Base-by-base conservation (phyloP, 306 rosid species). In the Leucaena leucocephala region DNA sequence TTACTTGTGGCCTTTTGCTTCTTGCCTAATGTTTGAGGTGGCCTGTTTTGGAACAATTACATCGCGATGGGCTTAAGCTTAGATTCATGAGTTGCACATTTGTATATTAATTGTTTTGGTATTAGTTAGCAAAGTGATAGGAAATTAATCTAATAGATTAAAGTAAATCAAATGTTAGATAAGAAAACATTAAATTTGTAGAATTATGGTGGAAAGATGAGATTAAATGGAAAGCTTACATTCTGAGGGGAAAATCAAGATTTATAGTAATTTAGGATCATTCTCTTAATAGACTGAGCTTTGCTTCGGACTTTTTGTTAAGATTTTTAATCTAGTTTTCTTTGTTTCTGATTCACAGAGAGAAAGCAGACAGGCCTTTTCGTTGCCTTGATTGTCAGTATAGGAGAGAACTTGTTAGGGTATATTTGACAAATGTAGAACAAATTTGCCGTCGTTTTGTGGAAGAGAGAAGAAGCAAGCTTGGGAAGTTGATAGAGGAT, bases 391-490 rank as follows among this genome's bases (percentile, higher is more conserved):
- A 96, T 85, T 90, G 92, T 85, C 96, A 93, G 79, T 96, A 96
- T 87, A 91, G 99, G 91, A 91, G 97, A 86, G 99, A 96, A 85
- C 99, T 96, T 88, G 97, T 93, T 88, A 91, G 98, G 87, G 99
- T 96, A 64, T 93, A 96, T 88, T 84, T 96, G 84, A 93, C 98
- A 61, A 93, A 96, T 86, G 98, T 96, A 64, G 99, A 96, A 84
- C 98, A 96, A 84, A 91, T 93, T 72, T 96, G 99, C 81, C 98
- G 98, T 66, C 97, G 94, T 57, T 96, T 90, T 91, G 96, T 96
- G 85, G 99, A 96, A 80, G 99, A 96, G 90, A 90, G 90, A 83
- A 90, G 98, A 88, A 87, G 87, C 86, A 93, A 90, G 87, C 93
- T 96, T 55, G 96, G 91, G 84, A 91, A 93, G 87, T 80, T 96